Evolutionary conservation across 1,284 basidiomycete species (phyloP), one percentile per base, ranked within the genome.

Genomic region (Ceratobasidium theobromae): DNA sequence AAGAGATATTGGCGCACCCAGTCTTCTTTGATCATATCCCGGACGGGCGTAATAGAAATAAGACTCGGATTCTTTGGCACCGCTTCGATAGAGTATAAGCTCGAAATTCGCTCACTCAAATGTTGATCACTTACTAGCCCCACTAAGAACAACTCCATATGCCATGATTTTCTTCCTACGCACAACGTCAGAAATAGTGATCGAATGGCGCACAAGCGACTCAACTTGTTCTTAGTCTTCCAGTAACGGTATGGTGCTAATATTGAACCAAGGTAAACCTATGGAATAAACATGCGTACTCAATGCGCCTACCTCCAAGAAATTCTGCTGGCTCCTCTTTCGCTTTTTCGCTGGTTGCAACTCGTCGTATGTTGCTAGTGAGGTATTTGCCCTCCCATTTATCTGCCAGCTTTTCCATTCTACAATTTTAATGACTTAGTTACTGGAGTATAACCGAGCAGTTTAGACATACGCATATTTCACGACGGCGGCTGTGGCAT

Each of bases 1-100:
- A n/a, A n/a, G n/a, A n/a, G n/a, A n/a, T n/a, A 40, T 16, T 23
- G 11, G 27, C 53, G n/a, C 21, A 54, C 53, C 53, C 53, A 54
- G 14, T 40, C 21, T 16, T 54, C 21, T 11, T 33, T 41, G 35
- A 41, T 25, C 53, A 54, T 41, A 16, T 33, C 27, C 18, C 27
- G 18, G 18, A 54, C 21, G 27, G 53, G 35, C 2, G 18, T 27
- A 27, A 51, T 51, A n/a, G 1, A 16, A 8, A 51, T 14, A 8
- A 30, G 8, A 1, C 16, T 16, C 16, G 35, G 35, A 8, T 8
- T 38, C 9, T 16, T 16, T 38, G 35, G 35, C 9, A 8, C 9
- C 16, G 35, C 35, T 38, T 38, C n/a, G n/a, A n/a, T n/a, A n/a
- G n/a, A n/a, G 35, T 38, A 8, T 38, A 16, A 38, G 16, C 8